Conservation (phyloP, 768 basidiomycete genomes). For the Naematelia aurantialba region DNA sequence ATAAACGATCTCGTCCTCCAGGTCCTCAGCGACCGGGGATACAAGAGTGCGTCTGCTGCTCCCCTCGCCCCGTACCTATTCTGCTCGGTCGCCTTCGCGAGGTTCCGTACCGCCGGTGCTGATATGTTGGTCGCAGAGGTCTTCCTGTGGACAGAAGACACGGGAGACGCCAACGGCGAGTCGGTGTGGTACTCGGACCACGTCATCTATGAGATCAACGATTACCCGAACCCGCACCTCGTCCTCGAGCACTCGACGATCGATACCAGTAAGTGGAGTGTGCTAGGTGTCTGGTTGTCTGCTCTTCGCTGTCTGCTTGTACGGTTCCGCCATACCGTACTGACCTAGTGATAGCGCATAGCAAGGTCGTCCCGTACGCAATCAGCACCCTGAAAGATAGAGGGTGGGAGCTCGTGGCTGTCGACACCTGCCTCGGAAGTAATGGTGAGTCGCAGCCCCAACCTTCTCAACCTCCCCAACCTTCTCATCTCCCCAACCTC, state of each 20-base stretch:
- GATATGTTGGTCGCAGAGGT: conserved; percentile 9
- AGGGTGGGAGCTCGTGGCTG: conserved; percentile 46
- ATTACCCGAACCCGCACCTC: conserved; percentile 30
- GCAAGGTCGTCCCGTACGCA: conserved; percentile 38
- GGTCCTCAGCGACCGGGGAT: conserved; percentile 41
- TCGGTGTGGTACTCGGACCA: conserved; percentile 26
- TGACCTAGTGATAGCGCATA: conserved; percentile 20
- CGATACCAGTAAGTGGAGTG: conserved; percentile 22
- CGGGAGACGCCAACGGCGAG: conserved; percentile 33
- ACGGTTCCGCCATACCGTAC: neutral
- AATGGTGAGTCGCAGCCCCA: conserved; percentile 19
- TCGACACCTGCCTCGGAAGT: conserved; percentile 47
- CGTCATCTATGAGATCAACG: conserved; percentile 28
- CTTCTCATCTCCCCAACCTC: neutral
- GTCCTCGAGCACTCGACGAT: conserved; percentile 40
- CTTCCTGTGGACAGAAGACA: conserved; percentile 48
- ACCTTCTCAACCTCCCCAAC: neutral
- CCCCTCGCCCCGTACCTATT: neutral
- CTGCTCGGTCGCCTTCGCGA: no score
- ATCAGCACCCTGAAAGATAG: conserved; percentile 22
- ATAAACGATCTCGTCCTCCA: conserved; percentile 45
- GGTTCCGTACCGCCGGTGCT: no score
- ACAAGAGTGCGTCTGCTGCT: conserved; percentile 38
- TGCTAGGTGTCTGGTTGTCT: no score
- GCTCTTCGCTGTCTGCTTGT: neutral